Conservation (phyloP, 2,329 filamentous ascomycete species). For the Fusarium dlaminii region DNA sequence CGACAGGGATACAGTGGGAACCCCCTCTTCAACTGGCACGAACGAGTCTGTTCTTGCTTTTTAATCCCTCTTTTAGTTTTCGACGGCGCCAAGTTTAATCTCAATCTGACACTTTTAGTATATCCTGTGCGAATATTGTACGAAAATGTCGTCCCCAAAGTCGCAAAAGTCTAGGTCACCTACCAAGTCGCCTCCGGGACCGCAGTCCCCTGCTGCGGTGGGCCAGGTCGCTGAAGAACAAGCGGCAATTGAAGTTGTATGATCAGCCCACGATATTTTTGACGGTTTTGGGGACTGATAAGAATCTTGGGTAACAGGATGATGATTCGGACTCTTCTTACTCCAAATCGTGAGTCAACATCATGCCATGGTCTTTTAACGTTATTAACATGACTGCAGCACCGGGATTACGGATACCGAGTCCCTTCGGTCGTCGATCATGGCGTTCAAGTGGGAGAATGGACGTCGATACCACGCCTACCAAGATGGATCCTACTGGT, state of each 20-base stretch:
- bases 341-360: conserved; percentile 5
- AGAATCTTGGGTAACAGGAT: not conserved
- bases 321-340: conserved; percentile 30
- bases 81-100: not conserved
- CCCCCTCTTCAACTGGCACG: not conserved
- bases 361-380: accelerated
- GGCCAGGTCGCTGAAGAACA: not conserved
- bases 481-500: conserved; percentile 54
- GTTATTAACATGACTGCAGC: not conserved
- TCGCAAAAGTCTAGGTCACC: not conserved
- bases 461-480: conserved; percentile 60
- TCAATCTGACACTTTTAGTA: not conserved
- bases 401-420: conserved; percentile 30
- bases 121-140: not conserved
- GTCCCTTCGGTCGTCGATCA: conserved; percentile 29
- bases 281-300: not conserved
- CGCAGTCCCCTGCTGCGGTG: not conserved
- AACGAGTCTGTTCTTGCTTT: not conserved
- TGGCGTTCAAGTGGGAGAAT: conserved; percentile 52
- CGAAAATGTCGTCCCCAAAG: conserved; percentile 17
- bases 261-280: not conserved
- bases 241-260: conserved; percentile 22
- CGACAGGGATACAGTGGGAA: not conserved
- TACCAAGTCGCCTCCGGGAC: not conserved
- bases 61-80: not conserved